A percentile compares a stretch with the other conserved stretches of the same genome.
These are phyloP conservation scores for Gnomoniopsis sp. DNA, from an alignment of 2,329 filamentous ascomycete genomes.

Conservation along the genomic window DNA sequence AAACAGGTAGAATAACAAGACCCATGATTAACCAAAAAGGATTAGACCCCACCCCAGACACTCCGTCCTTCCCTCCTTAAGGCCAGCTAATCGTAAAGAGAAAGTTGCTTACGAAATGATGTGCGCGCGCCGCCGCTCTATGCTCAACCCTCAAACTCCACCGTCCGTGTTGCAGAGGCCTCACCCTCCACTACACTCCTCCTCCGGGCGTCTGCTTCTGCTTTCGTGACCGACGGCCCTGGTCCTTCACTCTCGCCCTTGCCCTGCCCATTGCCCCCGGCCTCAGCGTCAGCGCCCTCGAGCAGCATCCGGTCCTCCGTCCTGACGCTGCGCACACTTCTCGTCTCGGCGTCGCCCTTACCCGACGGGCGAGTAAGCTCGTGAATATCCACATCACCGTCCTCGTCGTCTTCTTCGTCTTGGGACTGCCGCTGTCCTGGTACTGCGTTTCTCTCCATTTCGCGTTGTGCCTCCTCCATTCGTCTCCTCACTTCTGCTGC, in stretches of 20 bases:
- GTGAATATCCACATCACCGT: constrained; percentile 43
- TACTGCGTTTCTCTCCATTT: constrained; percentile 80
- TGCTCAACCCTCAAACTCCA: constrained; percentile 43
- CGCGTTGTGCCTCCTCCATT: constrained; percentile 93
- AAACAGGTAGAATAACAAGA: too few species aligned
- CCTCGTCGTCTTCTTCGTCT: constrained; percentile 68
- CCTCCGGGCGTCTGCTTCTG: constrained; percentile 14
- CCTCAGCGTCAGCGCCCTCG: constrained; percentile 70
- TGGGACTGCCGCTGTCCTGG: constrained; percentile 50
- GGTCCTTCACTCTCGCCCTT: constrained; percentile 20
- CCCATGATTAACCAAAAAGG: too few species aligned
- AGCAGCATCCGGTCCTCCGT: constrained; percentile 68
- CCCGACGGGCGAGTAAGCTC: constrained; percentile 35
- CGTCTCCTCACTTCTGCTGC: constrained; percentile 86
- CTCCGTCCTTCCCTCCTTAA: not conserved
- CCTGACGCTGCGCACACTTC: constrained; percentile 62
- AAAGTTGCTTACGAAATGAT: too few species aligned
- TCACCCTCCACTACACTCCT: constrained; percentile 17
- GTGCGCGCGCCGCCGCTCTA: not conserved
- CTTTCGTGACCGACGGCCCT: constrained; percentile 24
- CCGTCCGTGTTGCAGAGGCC: constrained; percentile 34
- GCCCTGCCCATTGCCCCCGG: constrained; percentile 39
- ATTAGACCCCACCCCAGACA: too few species aligned
- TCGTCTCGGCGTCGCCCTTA: constrained; percentile 56
- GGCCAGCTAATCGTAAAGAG: not conserved